Base-by-base conservation (phyloP, 2,329 filamentous ascomycete genomes). In the Alternaria incomplexa region DNA sequence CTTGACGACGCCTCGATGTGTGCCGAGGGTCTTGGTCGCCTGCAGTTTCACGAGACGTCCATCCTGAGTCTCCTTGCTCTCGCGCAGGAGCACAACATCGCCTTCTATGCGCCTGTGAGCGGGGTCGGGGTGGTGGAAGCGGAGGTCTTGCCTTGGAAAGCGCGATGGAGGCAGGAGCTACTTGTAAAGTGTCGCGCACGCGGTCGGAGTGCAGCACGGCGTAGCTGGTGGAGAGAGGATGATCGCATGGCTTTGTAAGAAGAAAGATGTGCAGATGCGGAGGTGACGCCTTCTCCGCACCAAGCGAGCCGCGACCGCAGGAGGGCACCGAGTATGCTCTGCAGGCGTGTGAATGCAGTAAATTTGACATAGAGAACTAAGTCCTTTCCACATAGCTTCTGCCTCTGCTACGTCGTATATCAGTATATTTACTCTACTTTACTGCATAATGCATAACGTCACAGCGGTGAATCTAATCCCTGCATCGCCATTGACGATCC, bases 1-100 rank as follows among this genome's bases (percentile, higher is more conserved):
- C 0, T 76, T 65, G 11, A 90, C 71, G 0, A 74, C 73, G 6
- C 87, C 86, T 32, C 82, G 82, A 57, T 88, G 81, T 10, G 78
- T 82, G 10, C 81, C 70, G 4, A 79, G 74, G 1, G 55, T 65
- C 32, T 75, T 76, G 11, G 75, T 71, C 4, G 73, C 58, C 20
- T 77, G 73, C 11, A 87, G 74, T 53, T 76, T 78, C 5, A 81
- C 73, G 51, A 85, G 74, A 26, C 76, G 72, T 4, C 81, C 81
- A 23, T 80, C 72, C 17, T 78, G 72, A 15, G 73, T 69, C 66
- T 81, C 75, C 40, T 71, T 73, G 58, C 79, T 81, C 25, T 79
- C 74, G 48, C 81, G 81, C 28, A 85, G 74, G 20, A 85, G 71
- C 30, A 83, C 82, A 23, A 78, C 62, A 56, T 82, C 80, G 62